Percentiles rank a stretch among this genome's conserved stretches.
These are phyloP conservation scores for Pseudozyma tsukubaensis DNA, from an alignment of 1,284 basidiomycete genomes.

Conservation along the genomic window DNA sequence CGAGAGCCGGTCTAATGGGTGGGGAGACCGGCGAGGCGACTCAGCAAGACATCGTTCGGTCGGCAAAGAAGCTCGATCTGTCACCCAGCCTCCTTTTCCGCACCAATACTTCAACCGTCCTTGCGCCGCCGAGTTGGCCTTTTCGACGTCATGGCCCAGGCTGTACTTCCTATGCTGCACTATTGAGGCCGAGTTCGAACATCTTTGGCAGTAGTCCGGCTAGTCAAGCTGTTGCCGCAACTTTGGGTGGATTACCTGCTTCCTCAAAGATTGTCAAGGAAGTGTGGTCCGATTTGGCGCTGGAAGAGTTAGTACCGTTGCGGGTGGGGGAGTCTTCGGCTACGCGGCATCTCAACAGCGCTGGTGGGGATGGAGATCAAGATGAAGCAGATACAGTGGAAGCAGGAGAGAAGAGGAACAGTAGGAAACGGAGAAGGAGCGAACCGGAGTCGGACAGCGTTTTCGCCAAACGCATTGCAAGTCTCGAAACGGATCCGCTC, in stretches of 20 bases:
- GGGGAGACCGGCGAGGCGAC: neutral
- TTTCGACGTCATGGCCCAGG: constrained; percentile 56
- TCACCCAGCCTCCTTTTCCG: constrained; percentile 37
- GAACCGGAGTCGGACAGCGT: constrained; percentile 24
- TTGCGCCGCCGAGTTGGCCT: constrained; percentile 50
- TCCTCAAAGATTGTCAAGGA: constrained; percentile 32
- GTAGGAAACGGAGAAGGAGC: constrained; percentile 21
- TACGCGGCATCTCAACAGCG: constrained; percentile 15
- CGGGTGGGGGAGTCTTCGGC: constrained; percentile 31
- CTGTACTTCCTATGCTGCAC: constrained; percentile 44
- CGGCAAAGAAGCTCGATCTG: constrained; percentile 37
- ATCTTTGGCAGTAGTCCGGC: constrained; percentile 40
- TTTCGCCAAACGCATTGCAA: constrained; percentile 27
- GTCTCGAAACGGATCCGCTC: constrained; percentile 39
- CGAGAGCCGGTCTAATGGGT: neutral
- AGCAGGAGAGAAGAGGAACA: neutral
- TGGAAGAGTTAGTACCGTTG: constrained; percentile 51
- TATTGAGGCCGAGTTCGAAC: constrained; percentile 45
- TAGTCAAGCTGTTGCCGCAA: constrained; percentile 41
- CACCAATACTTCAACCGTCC: constrained; percentile 28
- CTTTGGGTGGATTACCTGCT: constrained; percentile 32
- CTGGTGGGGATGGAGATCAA: neutral
- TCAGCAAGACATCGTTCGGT: constrained; percentile 6
- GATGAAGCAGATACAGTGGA: constrained; percentile 1
- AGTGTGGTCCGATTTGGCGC: constrained; percentile 60